phyloP scores from a whole-genome alignment of 108 stramenopile species.

The Fragilariopsis cylindrus region DNA sequence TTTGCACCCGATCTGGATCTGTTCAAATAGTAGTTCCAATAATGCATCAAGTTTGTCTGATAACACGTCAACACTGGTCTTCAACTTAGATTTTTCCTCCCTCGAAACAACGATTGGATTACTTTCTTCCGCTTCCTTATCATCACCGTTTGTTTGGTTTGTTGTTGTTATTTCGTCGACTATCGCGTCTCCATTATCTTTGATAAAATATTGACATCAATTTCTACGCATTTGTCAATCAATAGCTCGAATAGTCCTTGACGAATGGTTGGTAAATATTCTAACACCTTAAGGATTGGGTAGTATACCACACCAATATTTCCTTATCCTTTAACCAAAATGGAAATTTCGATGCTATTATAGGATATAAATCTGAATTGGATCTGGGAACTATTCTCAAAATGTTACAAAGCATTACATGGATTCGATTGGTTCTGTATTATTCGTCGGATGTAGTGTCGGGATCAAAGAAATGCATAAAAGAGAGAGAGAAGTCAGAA shows the following conservation, averaged over 20 bases:
- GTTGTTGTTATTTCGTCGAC: slow-evolving; percentile 55
- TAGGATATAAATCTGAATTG: slow-evolving; percentile 47
- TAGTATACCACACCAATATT: slow-evolving; percentile 35
- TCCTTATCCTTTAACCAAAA: slow-evolving; percentile 31
- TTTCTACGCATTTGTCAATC: slow-evolving; percentile 90
- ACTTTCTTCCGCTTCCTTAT: slow-evolving; percentile 19
- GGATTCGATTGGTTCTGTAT: slow-evolving; percentile 38
- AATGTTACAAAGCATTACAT: slow-evolving; percentile 46
- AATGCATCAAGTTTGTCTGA: slow-evolving; percentile 52
- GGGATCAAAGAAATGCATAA: not conserved
- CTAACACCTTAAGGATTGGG: slow-evolving; percentile 41
- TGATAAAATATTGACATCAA: slow-evolving; percentile 97
- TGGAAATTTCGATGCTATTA: slow-evolving; percentile 52
- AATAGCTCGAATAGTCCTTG: slow-evolving; percentile 51
- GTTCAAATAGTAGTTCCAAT: slow-evolving; percentile 24
- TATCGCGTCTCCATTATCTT: slow-evolving; percentile 77
- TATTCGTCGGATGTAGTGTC: not conserved
- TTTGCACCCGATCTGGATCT: slow-evolving; percentile 13
- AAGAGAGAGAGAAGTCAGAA: slow-evolving; percentile 2
- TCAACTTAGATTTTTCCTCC: not conserved
- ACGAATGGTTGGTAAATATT: slow-evolving; percentile 48
- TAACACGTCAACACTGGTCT: slow-evolving; percentile 44
- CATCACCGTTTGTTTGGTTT: slow-evolving; percentile 25
- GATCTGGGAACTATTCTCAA: slow-evolving; percentile 52
- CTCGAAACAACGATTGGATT: slow-evolving; percentile 4